phyloP scores from a whole-genome alignment of 176 grass and related monocot species.

The Areca catechu region DNA sequence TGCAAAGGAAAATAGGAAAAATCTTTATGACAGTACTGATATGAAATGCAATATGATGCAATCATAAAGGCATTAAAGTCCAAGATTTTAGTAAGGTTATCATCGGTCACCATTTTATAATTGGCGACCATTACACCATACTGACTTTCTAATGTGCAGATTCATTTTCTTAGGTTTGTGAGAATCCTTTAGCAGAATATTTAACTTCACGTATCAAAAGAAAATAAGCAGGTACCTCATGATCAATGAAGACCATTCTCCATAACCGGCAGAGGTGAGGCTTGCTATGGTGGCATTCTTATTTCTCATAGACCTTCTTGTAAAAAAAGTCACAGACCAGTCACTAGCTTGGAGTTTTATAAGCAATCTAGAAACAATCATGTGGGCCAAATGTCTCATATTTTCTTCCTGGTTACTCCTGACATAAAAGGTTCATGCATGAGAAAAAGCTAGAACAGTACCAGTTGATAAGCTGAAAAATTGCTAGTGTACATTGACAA shows the following conservation, averaged over 20 bases:
- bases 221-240: slow-evolving; percentile 1
- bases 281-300: neutral
- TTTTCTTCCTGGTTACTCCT: slow-evolving; percentile 1
- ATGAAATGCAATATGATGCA: no score
- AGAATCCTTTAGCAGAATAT: no score
- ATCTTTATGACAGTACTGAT: no score
- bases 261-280: slow-evolving; percentile 5
- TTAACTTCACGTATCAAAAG: neutral
- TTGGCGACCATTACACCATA: no score
- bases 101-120: no score
- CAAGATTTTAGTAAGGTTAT: no score
- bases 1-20: no score
- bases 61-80: no score
- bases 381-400: neutral
- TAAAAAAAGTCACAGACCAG: slow-evolving; percentile 1
- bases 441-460: neutral
- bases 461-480: neutral
- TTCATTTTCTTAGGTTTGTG: no score
- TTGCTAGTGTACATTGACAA: neutral
- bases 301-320: neutral
- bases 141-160: no score
- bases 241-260: slow-evolving; percentile 8
- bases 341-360: slow-evolving; percentile 7
- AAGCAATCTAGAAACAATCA: slow-evolving; percentile 1
- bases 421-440: neutral